phyloP scores from a whole-genome alignment of 73 alveolate species.

The Paramecium pentaurelia region DNA sequence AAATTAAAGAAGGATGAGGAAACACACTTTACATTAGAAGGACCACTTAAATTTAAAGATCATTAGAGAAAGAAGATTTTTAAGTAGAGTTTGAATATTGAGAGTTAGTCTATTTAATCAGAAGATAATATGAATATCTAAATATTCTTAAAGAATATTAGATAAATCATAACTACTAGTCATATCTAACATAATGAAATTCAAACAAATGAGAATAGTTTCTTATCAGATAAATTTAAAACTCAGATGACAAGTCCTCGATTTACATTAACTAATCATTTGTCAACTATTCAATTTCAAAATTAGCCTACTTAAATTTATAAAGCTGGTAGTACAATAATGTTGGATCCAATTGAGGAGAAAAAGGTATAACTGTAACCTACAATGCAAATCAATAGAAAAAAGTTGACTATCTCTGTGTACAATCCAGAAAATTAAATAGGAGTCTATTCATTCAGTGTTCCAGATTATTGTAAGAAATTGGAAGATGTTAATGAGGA shows the following conservation, averaged over 20 bases:
- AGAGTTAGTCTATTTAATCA: neutral
- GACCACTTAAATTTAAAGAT: neutral
- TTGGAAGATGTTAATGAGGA: neutral
- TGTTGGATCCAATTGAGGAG: neutral
- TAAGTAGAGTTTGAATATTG: neutral
- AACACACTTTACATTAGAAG: neutral
- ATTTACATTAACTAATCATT: neutral
- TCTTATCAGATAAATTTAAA: constrained; percentile 11
- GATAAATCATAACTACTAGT: constrained; percentile 10
- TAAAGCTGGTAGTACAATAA: neutral
- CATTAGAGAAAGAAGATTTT: neutral
- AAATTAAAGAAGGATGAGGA: neutral
- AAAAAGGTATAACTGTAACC: neutral
- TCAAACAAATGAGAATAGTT: neutral
- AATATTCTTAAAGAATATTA: neutral
- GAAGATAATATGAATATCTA: neutral
- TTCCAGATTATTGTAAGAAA: neutral
- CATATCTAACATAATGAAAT: neutral
- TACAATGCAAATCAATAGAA: neutral
- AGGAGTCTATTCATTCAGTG: neutral
- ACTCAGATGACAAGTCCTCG: neutral
- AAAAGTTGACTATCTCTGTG: neutral
- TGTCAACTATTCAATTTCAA: neutral
- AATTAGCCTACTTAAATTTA: neutral
- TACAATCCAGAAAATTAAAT: neutral